phyloP scores from a whole-genome alignment of 805 yeast species.

The Wickerhamiella alocasiicola region DNA sequence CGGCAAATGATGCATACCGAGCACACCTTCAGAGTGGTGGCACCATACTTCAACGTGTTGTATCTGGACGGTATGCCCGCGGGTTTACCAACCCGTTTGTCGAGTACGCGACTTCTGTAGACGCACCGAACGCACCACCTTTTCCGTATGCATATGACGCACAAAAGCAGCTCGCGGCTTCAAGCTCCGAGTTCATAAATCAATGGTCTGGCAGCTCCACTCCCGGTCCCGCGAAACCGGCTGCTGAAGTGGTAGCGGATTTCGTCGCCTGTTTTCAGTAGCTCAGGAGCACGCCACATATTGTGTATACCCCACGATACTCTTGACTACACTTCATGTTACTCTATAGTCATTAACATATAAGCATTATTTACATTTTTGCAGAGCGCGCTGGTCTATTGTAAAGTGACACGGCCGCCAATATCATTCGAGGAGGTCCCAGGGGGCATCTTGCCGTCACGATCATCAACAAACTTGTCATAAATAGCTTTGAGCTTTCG shows the following conservation, averaged over 20 bases:
- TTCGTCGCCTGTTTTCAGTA: too few relatives aligned
- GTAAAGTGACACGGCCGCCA: constrained; percentile 64
- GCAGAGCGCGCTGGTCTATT: not conserved
- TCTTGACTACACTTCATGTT: too few relatives aligned
- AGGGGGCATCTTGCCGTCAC: constrained; percentile 82
- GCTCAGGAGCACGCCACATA: too few relatives aligned
- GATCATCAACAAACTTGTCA: constrained; percentile 53
- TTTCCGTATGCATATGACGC: constrained; percentile 10
- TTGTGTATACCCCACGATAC: too few relatives aligned
- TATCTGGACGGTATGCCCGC: constrained; percentile 10
- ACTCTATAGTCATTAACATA: too few relatives aligned
- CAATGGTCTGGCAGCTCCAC: constrained; percentile 4
- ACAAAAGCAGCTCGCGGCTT: constrained; percentile 2
- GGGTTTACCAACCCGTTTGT: constrained; percentile 7
- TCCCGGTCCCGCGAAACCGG: too few relatives aligned
- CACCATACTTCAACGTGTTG: not conserved
- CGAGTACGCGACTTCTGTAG: not conserved
- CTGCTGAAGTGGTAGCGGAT: too few relatives aligned
- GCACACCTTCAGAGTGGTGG: constrained; percentile 5
- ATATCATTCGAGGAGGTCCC: constrained; percentile 69
- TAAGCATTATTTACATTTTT: not conserved
- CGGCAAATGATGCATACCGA: constrained; percentile 14
- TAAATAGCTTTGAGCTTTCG: constrained; percentile 52
- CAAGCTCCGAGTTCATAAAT: not conserved
- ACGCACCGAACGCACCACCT: not conserved